Evolutionary conservation across 1,284 basidiomycete genomes (phyloP).

Genomic region (Hymenochaete sp.): DNA sequence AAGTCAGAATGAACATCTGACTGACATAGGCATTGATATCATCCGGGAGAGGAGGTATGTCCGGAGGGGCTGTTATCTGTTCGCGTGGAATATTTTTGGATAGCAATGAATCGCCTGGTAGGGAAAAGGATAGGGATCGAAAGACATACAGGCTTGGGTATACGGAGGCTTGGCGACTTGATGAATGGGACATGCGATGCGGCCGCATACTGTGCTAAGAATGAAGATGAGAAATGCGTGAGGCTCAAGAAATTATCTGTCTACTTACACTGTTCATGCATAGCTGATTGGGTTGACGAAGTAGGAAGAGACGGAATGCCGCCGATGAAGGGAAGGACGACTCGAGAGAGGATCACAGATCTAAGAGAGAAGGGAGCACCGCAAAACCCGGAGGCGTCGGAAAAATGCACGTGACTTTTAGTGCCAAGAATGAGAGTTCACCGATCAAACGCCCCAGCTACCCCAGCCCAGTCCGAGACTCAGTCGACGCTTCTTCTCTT

Average conservation of each 20-base stretch:
- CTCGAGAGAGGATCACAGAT: too few species aligned
- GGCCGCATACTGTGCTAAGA: constrained; percentile 56
- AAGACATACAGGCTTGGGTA: constrained; percentile 63
- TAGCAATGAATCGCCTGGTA: not conserved
- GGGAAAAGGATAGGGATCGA: not conserved
- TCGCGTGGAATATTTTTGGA: not conserved
- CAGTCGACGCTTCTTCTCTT: too few species aligned
- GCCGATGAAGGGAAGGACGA: too few species aligned
- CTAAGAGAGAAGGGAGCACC: too few species aligned
- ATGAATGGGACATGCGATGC: constrained; percentile 75
- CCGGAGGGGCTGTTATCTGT: constrained; percentile 75
- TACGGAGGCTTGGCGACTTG: constrained; percentile 83
- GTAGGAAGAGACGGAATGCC: too few species aligned
- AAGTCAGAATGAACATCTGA: not conserved
- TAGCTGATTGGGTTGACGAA: not conserved
- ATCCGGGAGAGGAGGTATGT: constrained; percentile 87
- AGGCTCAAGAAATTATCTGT: not conserved
- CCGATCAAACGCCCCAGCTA: too few species aligned
- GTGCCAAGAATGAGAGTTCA: too few species aligned
- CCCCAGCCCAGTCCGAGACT: too few species aligned
- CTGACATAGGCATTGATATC: constrained; percentile 81
- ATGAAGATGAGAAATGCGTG: not conserved
- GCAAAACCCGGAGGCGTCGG: too few species aligned
- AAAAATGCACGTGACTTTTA: too few species aligned
- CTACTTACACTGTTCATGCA: constrained; percentile 5